Percentiles rank a stretch among this genome's conserved stretches.
Evolutionary conservation across 108 stramenopile species (phyloP).

Genomic region (Cyclotella sp.): DNA sequence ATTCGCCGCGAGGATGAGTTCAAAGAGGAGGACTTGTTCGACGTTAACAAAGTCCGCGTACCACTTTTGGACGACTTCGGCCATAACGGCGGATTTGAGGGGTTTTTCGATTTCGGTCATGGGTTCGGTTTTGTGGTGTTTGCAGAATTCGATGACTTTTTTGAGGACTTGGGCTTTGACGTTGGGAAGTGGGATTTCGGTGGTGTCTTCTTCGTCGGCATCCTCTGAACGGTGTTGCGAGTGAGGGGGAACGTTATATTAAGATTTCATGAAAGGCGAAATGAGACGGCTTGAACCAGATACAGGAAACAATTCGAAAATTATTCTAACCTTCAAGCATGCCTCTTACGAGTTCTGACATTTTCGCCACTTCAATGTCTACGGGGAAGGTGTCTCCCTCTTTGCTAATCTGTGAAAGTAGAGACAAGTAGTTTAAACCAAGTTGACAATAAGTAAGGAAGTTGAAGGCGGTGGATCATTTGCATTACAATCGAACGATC

Average conservation of each 20-base stretch:
- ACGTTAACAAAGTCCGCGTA: slow-evolving; percentile 98
- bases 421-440: slow-evolving; percentile 1
- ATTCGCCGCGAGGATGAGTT: slow-evolving; percentile 98
- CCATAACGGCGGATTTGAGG: slow-evolving; percentile 95
- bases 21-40: slow-evolving; percentile 98
- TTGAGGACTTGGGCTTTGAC: slow-evolving; percentile 94
- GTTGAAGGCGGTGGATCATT: no score
- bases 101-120: slow-evolving; percentile 99
- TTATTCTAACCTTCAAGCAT: slow-evolving; percentile 89
- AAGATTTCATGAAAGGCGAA: background rate
- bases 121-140: slow-evolving; percentile 92
- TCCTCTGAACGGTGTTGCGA: slow-evolving; percentile 53
- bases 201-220: slow-evolving; percentile 84
- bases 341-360: slow-evolving; percentile 98
- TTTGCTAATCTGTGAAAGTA: slow-evolving; percentile 78
- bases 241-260: background rate
- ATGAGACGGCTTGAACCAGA: background rate
- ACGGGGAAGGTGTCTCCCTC: slow-evolving; percentile 97
- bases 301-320: slow-evolving; percentile 11
- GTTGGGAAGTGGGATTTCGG: slow-evolving; percentile 99
- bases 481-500: no score
- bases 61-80: slow-evolving; percentile 99
- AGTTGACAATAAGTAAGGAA: background rate
- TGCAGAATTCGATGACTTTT: slow-evolving; percentile 99
- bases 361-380: slow-evolving; percentile 90